Evolutionary conservation across 176 grass and related monocot genomes (phyloP), one percentile per base, ranked within the genome.

Genomic region (Cenchrus fungigraminus): DNA sequence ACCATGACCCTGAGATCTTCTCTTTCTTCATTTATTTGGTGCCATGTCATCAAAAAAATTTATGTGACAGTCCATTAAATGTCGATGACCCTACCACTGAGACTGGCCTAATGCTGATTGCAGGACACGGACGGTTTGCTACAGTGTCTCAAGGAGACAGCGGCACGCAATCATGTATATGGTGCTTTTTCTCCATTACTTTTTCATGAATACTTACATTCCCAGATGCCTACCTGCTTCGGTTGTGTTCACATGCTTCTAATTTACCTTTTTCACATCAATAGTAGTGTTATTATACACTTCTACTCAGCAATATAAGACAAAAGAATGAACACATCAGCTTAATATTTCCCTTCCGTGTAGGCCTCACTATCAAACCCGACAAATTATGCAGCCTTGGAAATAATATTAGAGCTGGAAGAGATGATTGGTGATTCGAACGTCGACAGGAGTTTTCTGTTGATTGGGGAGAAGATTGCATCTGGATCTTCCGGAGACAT

Each of bases 401-500:
- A 92, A 49, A 95, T 86, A 86, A 62, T 95, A 79, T 74, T 81
- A 57, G 87, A 84, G 65, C 59, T 94, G 19, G 47, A 89, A 78
- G 50, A 88, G 85, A 87, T 86, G 76, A 81, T 87, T 59, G 88
- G 81, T 72, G 97, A 92, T 44, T 89, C 73, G 45, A 92, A 98
- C 88, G 87, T 98, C 20, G 88, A 98, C 78, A 90, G 65, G 78
- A 92, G 29, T 89, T 82, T 91, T 40, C 82, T 98, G 88, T 82
- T 94, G 79, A 82, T 86, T 78, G 63, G 73, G 76, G 90, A 92
- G 22, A 98, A 88, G 82, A 92, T 98, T 95, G 97, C 91, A 42
- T 86, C 88, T 56, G 97, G 97, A 81, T 96, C 93, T 88, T 98
- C 88, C 59, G 97, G 93, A 42, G 93, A 98, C 65, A 83, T 98